Conservation (phyloP, 2,329 filamentous ascomycete species). For the Colletotrichum sp. region DNA sequence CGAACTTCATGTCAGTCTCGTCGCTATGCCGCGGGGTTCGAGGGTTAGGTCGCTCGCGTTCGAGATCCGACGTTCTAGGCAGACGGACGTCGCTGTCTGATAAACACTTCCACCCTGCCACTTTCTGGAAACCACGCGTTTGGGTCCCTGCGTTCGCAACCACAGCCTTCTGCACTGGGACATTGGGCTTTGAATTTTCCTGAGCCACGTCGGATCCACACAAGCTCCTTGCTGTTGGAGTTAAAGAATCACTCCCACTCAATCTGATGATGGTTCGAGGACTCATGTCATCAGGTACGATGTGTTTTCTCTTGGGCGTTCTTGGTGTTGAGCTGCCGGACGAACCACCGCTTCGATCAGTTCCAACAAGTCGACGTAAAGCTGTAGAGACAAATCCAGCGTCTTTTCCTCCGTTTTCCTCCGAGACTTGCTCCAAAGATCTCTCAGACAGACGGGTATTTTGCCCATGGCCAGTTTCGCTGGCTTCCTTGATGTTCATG, state of each 20-base stretch:
- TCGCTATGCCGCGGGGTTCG: not conserved
- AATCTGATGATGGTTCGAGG: not conserved
- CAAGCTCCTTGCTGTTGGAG: not conserved
- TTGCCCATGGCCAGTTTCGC: not conserved
- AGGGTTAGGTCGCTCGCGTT: not conserved
- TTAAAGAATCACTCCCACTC: not conserved
- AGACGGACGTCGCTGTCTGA: not conserved
- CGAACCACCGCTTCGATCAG: not conserved
- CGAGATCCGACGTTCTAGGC: not conserved
- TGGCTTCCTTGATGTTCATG: not conserved
- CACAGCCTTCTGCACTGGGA: not conserved
- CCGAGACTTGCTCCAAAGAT: not conserved
- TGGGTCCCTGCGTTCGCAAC: not conserved
- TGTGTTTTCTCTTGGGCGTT: not conserved
- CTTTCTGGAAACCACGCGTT: not conserved
- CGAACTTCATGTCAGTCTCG: not conserved
- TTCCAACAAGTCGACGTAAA: not conserved
- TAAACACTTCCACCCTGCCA: not conserved
- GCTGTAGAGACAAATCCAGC: not conserved
- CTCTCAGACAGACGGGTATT: not conserved
- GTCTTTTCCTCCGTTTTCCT: not conserved
- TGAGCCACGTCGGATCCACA: not conserved
- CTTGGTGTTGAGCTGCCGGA: not conserved
- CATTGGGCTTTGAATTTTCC: not conserved
- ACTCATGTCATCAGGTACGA: not conserved